Base-by-base conservation (phyloP, 2,329 filamentous ascomycete genomes). In the Gremmenia infestans region DNA sequence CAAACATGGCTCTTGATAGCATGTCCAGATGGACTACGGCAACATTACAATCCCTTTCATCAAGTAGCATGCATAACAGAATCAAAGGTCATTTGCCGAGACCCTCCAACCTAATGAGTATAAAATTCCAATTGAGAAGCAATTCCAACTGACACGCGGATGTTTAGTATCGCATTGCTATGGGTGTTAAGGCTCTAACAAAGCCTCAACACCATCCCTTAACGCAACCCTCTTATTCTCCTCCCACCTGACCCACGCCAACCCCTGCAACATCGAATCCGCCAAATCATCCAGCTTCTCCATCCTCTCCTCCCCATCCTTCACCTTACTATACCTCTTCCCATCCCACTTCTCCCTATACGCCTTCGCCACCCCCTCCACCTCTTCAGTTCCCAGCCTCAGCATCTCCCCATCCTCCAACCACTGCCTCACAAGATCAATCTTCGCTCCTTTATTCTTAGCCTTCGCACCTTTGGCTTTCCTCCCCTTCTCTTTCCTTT, bases 261-360 rank as follows among this genome's bases (percentile, higher is more conserved):
- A 77, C 2, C 85, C 90, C 70, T 95, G 90, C 53, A 94, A 69
- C 25, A 94, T 73, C 68, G 86, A 88, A 73, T 95, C 90, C 0
- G 89, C 87, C 50, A 95, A 72, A 73, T 95, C 90, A 70, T 95
- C 90, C 52, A 93, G 71, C 71, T 94, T 94, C n/a, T 61, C 69
- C 49, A 68, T 60, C 56, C 64, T 65, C 55, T 66, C 63, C 28
- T 67, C 57, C 59, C 68, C 48, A 62, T 67, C 61, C 60, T 60
- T 50, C 54, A 60, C 52, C 14, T 63, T 63, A 55, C 61, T 62
- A 11, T 32, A 32, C 45, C 55, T 67, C 46, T 61, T 67, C 52
- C 64, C 55, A 54, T 64, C 57, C 62, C 67, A 71, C 48, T 69
- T 72, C 48, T 62, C 66, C 55, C 71, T 66, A 65, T 73, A 75